These are phyloP conservation scores for Silene uniflora DNA, from an alignment of 148 eudicot genomes.

Conservation along the genomic window DNA sequence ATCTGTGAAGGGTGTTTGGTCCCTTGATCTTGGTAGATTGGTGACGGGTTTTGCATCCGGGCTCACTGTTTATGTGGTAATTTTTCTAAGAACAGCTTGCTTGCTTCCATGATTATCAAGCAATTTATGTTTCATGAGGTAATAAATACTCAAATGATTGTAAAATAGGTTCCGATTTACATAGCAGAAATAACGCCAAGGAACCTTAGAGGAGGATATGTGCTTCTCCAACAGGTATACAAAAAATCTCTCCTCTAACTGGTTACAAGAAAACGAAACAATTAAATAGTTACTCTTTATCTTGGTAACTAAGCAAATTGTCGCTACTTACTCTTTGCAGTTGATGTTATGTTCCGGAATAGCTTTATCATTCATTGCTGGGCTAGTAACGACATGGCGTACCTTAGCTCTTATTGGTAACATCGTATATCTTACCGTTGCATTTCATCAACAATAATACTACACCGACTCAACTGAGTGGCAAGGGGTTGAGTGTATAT, in stretches of 20 bases:
- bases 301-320: background rate
- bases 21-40: constrained; percentile 49
- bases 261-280: background rate
- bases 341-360: constrained; percentile 32
- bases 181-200: constrained; percentile 57
- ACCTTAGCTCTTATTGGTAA: constrained; percentile 44
- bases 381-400: constrained; percentile 41
- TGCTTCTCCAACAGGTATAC: constrained; percentile 32
- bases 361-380: constrained; percentile 35
- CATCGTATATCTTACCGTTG: background rate
- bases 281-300: background rate
- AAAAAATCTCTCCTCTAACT: background rate
- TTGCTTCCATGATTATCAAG: background rate
- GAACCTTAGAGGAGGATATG: constrained; percentile 46
- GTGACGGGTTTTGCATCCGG: constrained; percentile 45
- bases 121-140: background rate
- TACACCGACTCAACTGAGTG: too few species aligned
- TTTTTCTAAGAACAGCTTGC: background rate
- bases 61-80: constrained; percentile 45
- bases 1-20: constrained; percentile 42
- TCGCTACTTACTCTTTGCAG: constrained; percentile 21
- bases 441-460: background rate
- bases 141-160: background rate
- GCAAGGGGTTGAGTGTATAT: too few species aligned
- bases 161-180: constrained; percentile 43